Conservation (phyloP, 768 basidiomycete species). For the Suillus bovinus region DNA sequence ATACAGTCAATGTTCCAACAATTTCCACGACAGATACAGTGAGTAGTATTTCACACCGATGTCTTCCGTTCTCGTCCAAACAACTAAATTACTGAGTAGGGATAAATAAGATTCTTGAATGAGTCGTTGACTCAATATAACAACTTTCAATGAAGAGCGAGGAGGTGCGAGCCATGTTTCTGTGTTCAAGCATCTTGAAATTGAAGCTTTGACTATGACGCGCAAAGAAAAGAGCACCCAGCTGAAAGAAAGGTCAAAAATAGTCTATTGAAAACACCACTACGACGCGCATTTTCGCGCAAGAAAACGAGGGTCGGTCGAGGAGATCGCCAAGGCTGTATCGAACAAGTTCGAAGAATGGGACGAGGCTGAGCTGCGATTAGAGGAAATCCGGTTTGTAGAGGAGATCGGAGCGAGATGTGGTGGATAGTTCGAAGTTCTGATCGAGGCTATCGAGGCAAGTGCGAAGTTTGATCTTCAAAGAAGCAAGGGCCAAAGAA, state of each 20-base stretch:
- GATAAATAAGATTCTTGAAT: no score
- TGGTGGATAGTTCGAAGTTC: slow-evolving; percentile 33
- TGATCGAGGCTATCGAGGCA: slow-evolving; percentile 23
- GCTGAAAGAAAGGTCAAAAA: no score
- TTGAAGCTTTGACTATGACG: no score
- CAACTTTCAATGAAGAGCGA: no score
- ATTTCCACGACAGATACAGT: background rate
- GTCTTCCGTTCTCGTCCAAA: background rate
- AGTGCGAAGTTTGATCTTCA: no score
- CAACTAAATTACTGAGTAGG: background rate
- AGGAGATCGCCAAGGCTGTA: slow-evolving; percentile 51
- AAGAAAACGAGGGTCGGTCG: slow-evolving; percentile 39
- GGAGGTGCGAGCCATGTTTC: no score
- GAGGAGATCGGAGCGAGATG: slow-evolving; percentile 34
- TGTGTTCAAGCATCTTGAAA: no score
- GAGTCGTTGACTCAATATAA: no score
- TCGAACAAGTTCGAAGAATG: slow-evolving; percentile 55
- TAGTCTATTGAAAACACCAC: no score
- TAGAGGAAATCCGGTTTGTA: slow-evolving; percentile 49
- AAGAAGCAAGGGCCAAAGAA: no score
- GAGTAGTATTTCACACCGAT: background rate
- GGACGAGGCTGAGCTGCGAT: slow-evolving; percentile 47
- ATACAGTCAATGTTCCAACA: background rate
- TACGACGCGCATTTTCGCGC: slow-evolving; percentile 54
- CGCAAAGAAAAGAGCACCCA: no score